phyloP scores from a whole-genome alignment of 441 rosid species.

The Rhodomyrtus psidioides region DNA sequence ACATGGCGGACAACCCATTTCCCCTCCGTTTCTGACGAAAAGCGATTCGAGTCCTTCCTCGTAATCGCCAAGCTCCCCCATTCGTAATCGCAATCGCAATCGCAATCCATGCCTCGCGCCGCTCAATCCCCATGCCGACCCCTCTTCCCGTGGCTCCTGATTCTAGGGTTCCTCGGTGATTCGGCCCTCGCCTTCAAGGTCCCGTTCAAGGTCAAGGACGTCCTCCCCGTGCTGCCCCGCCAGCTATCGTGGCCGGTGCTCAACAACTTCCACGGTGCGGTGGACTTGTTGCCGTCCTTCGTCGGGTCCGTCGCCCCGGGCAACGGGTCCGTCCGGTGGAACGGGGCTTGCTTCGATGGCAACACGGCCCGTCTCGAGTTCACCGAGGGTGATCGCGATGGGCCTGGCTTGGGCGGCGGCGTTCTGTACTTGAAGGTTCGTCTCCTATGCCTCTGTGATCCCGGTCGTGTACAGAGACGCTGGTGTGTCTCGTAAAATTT shows the following conservation, averaged over 20 bases:
- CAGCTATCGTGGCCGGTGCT: constrained; percentile 94
- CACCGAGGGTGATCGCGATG: constrained; percentile 42
- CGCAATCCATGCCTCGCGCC: constrained; percentile 8
- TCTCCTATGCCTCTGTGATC: not conserved
- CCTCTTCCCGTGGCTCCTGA: constrained; percentile 19
- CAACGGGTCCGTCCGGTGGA: constrained; percentile 62
- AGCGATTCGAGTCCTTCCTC: too few relatives aligned
- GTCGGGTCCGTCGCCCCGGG: constrained; percentile 66
- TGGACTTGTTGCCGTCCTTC: constrained; percentile 72
- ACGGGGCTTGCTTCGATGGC: constrained; percentile 81
- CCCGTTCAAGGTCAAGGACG: constrained; percentile 65
- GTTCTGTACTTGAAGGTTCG: constrained; percentile 62
- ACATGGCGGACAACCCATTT: not conserved
- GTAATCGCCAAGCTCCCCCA: too few relatives aligned
- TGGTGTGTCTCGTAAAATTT: not conserved
- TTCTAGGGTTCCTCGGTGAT: constrained; percentile 30
- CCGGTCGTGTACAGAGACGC: not conserved
- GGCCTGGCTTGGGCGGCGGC: constrained; percentile 71
- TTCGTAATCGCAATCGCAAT: too few relatives aligned
- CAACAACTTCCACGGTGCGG: constrained; percentile 69
- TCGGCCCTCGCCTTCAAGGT: constrained; percentile 35
- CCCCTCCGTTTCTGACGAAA: not conserved
- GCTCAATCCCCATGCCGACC: constrained; percentile 2
- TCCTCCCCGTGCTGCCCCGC: constrained; percentile 76
- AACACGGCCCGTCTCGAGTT: constrained; percentile 75